A percentile compares a stretch with the other conserved stretches of the same genome.
phyloP scores from a whole-genome alignment of 208 protist genomes.

The Crithidia bombi region DNA sequence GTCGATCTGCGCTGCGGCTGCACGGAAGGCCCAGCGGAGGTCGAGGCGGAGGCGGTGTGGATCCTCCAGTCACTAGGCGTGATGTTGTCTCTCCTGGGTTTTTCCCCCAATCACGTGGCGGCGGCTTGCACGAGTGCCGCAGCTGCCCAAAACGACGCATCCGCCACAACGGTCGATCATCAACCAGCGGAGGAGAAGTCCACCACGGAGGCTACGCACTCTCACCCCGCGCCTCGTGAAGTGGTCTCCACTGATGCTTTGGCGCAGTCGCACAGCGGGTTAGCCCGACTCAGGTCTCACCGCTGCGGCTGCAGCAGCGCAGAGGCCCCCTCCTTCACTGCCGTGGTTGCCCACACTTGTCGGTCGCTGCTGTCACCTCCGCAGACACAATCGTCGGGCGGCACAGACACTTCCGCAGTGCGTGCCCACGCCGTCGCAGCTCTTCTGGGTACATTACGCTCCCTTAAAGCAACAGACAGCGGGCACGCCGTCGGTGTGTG shows the following conservation, averaged over 20 bases:
- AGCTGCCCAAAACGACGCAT: background rate
- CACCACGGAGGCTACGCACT: too few relatives aligned
- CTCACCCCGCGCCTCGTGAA: too few relatives aligned
- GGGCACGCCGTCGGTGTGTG: too few relatives aligned
- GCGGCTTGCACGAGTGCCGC: background rate
- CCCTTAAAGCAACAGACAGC: too few relatives aligned
- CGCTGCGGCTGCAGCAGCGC: background rate
- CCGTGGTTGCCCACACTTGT: background rate
- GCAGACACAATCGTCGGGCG: background rate
- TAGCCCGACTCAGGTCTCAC: too few relatives aligned
- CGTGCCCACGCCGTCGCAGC: background rate
- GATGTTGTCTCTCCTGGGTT: background rate
- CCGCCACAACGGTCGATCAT: too few relatives aligned
- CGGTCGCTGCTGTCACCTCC: background rate
- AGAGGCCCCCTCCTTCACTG: conserved; percentile 9
- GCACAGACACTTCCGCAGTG: background rate
- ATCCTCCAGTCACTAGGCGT: conserved; percentile 10
- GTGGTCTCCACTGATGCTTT: too few relatives aligned
- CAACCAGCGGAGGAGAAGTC: too few relatives aligned
- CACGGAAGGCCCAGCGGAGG: background rate
- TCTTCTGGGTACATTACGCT: too few relatives aligned
- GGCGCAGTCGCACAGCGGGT: too few relatives aligned
- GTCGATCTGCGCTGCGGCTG: background rate
- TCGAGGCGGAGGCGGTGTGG: conserved; percentile 25
- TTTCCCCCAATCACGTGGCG: background rate